These are phyloP conservation scores for Suillus placidus DNA, from an alignment of 768 basidiomycete genomes.

Conservation along the genomic window DNA sequence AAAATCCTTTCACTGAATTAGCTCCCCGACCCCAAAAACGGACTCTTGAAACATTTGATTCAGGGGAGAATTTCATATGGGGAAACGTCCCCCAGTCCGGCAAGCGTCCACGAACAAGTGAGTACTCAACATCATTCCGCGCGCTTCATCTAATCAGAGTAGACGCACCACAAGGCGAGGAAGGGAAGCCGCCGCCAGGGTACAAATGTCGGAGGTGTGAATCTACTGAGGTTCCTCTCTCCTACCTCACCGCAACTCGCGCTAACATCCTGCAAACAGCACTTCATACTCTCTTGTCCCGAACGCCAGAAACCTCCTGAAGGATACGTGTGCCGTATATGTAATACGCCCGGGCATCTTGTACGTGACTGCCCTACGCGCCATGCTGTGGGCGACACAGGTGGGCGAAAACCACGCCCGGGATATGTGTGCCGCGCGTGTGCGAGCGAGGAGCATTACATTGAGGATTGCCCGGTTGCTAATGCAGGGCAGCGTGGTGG, in stretches of 20 bases:
- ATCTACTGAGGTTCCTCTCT: slow-evolving; percentile 61
- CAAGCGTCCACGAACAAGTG: slow-evolving; percentile 63
- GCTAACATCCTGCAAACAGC: slow-evolving; percentile 43
- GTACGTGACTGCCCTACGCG: slow-evolving; percentile 88
- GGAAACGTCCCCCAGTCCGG: slow-evolving; percentile 57
- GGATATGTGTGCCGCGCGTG: slow-evolving; percentile 94
- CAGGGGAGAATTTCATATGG: slow-evolving; percentile 70
- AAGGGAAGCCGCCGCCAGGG: slow-evolving; percentile 64
- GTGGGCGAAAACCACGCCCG: slow-evolving; percentile 77
- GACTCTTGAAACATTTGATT: slow-evolving; percentile 44
- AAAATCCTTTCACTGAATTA: slow-evolving; percentile 66
- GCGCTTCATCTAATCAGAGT: neutral
- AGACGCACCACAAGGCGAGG: slow-evolving; percentile 39
- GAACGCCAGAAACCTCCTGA: slow-evolving; percentile 77
- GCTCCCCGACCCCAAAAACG: slow-evolving; percentile 53
- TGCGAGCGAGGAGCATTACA: slow-evolving; percentile 81
- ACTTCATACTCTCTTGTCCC: slow-evolving; percentile 77
- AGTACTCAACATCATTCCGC: slow-evolving; percentile 20
- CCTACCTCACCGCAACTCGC: slow-evolving; percentile 2
- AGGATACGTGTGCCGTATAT: slow-evolving; percentile 86
- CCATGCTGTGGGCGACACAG: slow-evolving; percentile 78
- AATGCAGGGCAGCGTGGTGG: slow-evolving; percentile 43
- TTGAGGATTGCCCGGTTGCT: slow-evolving; percentile 83
- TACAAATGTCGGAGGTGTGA: slow-evolving; percentile 82
- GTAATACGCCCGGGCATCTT: slow-evolving; percentile 83